Evolutionary conservation across 805 yeast genomes (phyloP).

Genomic region (Pichia pseudocactophila): DNA sequence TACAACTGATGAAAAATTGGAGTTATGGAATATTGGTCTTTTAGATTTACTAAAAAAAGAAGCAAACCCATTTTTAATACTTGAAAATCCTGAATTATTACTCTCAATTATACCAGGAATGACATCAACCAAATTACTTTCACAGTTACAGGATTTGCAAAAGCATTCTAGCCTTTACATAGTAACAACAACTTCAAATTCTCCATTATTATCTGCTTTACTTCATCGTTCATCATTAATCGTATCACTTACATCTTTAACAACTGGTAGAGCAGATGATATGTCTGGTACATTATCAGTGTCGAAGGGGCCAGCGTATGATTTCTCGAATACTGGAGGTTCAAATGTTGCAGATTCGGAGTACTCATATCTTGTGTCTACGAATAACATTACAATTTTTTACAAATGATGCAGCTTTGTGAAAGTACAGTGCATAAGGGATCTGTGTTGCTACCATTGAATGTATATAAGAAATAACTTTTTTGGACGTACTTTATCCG

Average conservation of each 20-base stretch:
- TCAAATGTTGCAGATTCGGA: constrained; percentile 1
- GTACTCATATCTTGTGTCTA: constrained; percentile 6
- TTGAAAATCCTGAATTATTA: constrained; percentile 25
- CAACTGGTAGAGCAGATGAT: constrained; percentile 77
- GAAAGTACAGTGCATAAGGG: too few species aligned
- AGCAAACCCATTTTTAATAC: constrained; percentile 14
- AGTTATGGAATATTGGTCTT: constrained; percentile 19
- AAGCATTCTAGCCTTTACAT: constrained; percentile 35
- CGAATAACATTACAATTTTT: constrained; percentile 1
- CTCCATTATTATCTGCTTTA: constrained; percentile 14
- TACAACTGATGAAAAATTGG: constrained; percentile 21
- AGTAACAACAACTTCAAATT: constrained; percentile 17
- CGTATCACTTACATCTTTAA: constrained; percentile 54
- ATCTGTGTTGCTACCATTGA: too few species aligned
- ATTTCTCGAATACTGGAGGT: not conserved
- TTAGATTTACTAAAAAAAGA: constrained; percentile 10
- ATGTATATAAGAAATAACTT: too few species aligned
- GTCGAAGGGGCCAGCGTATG: constrained; percentile 37
- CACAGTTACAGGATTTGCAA: constrained; percentile 11
- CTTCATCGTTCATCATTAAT: constrained; percentile 43
- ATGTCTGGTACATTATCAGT: constrained; percentile 65
- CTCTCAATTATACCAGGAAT: constrained; percentile 14
- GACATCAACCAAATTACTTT: constrained; percentile 11
- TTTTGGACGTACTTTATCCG: too few species aligned
- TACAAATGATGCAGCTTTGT: too few species aligned